phyloP scores from a whole-genome alignment of 2,329 filamentous ascomycete species.

The Talaromyces marneffei region DNA sequence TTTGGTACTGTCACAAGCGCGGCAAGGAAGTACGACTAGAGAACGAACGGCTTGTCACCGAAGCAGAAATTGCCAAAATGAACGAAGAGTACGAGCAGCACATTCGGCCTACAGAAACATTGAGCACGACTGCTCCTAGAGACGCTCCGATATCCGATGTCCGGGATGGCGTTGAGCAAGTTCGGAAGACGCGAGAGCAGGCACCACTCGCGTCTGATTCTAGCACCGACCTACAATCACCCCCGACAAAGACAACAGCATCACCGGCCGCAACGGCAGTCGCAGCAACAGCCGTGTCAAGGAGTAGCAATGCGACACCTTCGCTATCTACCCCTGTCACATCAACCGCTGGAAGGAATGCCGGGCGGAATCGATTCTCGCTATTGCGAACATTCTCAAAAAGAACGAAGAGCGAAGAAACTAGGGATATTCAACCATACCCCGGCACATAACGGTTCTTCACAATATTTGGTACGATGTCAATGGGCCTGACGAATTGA shows the following conservation, averaged over 20 bases:
- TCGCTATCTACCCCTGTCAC: neutral
- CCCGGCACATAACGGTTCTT: constrained; percentile 28
- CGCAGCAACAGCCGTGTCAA: neutral
- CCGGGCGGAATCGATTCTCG: constrained; percentile 8
- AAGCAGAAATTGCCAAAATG: constrained; percentile 38
- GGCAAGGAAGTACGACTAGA: constrained; percentile 78
- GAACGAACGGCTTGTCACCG: constrained; percentile 47
- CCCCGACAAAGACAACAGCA: neutral
- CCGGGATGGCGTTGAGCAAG: constrained; percentile 36
- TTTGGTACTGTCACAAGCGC: constrained; percentile 98
- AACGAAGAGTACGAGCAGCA: constrained; percentile 32
- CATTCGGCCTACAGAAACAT: constrained; percentile 32
- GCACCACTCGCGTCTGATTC: constrained; percentile 12
- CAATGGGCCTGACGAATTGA: neutral
- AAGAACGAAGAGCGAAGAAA: constrained; percentile 11
- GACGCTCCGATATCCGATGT: constrained; percentile 38
- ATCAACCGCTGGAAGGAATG: constrained; percentile 3
- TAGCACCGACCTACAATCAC: neutral
- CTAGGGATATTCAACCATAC: constrained; percentile 27
- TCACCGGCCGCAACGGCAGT: neutral
- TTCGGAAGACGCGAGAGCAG: constrained; percentile 29
- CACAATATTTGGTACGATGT: neutral
- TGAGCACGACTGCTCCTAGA: constrained; percentile 37
- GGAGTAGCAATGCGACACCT: neutral
- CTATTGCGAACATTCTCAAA: constrained; percentile 18